These are phyloP conservation scores for Yamadazyma taylorii DNA, from an alignment of 1,139 yeast genomes.

Conservation along the genomic window DNA sequence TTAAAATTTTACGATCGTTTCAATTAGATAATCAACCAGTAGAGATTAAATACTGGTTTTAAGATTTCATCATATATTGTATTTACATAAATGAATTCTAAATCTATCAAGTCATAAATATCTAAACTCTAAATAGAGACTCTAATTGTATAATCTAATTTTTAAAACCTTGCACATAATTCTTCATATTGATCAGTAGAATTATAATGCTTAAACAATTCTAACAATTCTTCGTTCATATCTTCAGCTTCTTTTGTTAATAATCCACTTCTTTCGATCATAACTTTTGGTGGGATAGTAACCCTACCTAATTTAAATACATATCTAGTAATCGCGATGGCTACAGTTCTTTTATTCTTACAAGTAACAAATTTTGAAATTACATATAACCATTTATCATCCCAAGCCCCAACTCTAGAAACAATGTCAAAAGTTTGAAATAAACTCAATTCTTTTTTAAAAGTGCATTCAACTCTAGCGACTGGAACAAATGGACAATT, in stretches of 20 bases:
- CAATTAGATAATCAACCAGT: too few relatives aligned
- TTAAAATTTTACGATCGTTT: too few relatives aligned
- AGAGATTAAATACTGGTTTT: too few relatives aligned
- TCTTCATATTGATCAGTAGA: conserved; percentile 33
- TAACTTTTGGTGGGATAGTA: conserved; percentile 67
- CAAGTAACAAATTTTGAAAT: conserved; percentile 56
- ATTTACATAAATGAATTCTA: too few relatives aligned
- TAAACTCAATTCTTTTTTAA: conserved; percentile 71
- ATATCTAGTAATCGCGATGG: conserved; percentile 72
- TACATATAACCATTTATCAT: conserved; percentile 79
- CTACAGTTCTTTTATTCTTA: conserved; percentile 45
- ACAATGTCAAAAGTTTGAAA: conserved; percentile 57
- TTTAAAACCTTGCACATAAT: conserved; percentile 12
- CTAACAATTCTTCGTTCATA: conserved; percentile 32
- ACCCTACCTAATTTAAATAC: conserved; percentile 68
- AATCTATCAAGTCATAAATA: too few relatives aligned
- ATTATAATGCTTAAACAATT: conserved; percentile 29
- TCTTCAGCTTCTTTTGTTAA: conserved; percentile 51
- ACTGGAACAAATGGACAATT: conserved; percentile 74
- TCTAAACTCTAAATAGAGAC: too few relatives aligned
- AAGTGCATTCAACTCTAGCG: conserved; percentile 68
- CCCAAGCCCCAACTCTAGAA: conserved; percentile 78
- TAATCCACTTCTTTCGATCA: conserved; percentile 56
- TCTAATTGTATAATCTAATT: background rate
- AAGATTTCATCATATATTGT: too few relatives aligned